phyloP scores from a whole-genome alignment of 495 filamentous ascomycete genomes.

The Lophiostoma macrostomum region DNA sequence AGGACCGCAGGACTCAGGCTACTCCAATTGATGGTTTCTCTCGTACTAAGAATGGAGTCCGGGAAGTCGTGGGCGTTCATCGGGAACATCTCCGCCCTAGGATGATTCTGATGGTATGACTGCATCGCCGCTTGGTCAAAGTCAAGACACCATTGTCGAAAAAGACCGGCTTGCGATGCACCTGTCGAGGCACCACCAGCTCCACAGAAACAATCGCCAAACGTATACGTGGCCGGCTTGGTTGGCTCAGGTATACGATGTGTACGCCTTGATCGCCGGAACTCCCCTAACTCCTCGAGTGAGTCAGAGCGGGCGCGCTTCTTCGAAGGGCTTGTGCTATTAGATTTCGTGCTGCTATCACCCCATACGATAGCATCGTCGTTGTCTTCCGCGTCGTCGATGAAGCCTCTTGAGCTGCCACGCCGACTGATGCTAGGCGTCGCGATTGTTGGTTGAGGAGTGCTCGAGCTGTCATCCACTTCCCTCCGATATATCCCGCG shows the following conservation, averaged over 20 bases:
- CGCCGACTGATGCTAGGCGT: neutral
- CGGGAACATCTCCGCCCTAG: conserved; percentile 43
- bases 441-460: neutral
- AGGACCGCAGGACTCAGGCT: conserved; percentile 3
- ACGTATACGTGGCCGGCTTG: conserved; percentile 49
- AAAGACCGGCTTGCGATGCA: conserved; percentile 59
- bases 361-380: too few relatives aligned
- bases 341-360: too few relatives aligned
- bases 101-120: conserved; percentile 60
- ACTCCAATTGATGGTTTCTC: too few relatives aligned
- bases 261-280: too few relatives aligned
- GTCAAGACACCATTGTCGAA: conserved; percentile 63
- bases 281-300: too few relatives aligned
- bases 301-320: too few relatives aligned
- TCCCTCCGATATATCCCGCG: conserved; percentile 1
- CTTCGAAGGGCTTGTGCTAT: too few relatives aligned
- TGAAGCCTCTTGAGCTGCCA: too few relatives aligned
- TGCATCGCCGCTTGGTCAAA: conserved; percentile 51
- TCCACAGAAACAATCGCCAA: conserved; percentile 73
- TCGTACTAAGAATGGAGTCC: too few relatives aligned
- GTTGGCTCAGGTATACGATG: too few relatives aligned
- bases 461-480: neutral
- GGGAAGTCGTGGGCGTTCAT: conserved; percentile 51
- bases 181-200: conserved; percentile 73
- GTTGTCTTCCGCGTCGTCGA: too few relatives aligned